Conservation (phyloP, 1,284 basidiomycete genomes). For the Entoloma clypeatum region DNA sequence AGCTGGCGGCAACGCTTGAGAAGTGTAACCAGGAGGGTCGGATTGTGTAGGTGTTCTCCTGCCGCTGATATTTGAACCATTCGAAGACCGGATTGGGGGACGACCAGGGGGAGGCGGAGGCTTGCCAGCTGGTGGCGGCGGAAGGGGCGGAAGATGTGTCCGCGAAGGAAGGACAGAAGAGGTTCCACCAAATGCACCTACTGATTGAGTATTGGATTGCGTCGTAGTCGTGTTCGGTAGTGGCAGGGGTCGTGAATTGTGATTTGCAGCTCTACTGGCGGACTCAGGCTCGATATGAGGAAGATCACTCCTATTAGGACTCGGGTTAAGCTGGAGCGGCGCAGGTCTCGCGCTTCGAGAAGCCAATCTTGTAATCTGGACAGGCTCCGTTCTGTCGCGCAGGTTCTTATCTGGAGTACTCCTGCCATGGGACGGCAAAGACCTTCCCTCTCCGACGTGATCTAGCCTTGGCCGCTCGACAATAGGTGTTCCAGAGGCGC, state of each 20-base stretch:
- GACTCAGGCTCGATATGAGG: slow-evolving; percentile 67
- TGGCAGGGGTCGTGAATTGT: slow-evolving; percentile 41
- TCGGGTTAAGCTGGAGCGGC: slow-evolving; percentile 57
- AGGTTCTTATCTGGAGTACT: slow-evolving; percentile 9
- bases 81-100: slow-evolving; percentile 20
- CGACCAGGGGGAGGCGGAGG: slow-evolving; percentile 53
- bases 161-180: slow-evolving; percentile 38
- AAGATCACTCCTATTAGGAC: slow-evolving; percentile 48
- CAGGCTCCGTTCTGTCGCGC: slow-evolving; percentile 20
- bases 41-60: slow-evolving; percentile 56
- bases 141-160: slow-evolving; percentile 57
- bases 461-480: slow-evolving; percentile 23
- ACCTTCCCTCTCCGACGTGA: slow-evolving; percentile 8
- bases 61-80: slow-evolving; percentile 31
- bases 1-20: slow-evolving; percentile 50
- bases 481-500: slow-evolving; percentile 21
- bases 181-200: slow-evolving; percentile 25
- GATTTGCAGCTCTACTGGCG: slow-evolving; percentile 32
- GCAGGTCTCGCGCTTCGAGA: slow-evolving; percentile 58
- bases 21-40: slow-evolving; percentile 47
- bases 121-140: slow-evolving; percentile 60
- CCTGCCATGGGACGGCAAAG: slow-evolving; percentile 17
- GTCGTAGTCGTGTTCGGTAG: slow-evolving; percentile 29
- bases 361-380: slow-evolving; percentile 31
- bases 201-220: slow-evolving; percentile 15